Conservation (phyloP, 2,329 filamentous ascomycete species). For the Penicillium sp. region DNA sequence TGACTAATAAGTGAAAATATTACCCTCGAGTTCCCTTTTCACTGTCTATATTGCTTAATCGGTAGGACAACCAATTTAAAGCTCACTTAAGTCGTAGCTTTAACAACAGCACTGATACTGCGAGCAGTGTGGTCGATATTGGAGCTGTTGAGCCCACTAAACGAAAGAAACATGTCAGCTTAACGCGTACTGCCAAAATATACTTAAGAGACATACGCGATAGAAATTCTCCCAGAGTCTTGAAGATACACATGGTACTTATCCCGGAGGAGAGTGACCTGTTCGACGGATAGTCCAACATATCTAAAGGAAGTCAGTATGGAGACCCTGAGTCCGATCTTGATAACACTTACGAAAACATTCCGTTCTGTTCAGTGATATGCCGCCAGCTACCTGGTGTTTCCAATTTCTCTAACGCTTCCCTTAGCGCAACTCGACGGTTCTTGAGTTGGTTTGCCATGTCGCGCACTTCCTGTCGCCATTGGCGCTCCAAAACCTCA, state of each 20-base stretch:
- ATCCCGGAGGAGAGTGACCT: conserved; percentile 11
- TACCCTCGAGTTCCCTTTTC: neutral
- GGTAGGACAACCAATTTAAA: too few species aligned
- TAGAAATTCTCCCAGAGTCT: conserved; percentile 18
- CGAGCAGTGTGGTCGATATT: conserved; percentile 13
- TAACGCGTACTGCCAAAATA: neutral
- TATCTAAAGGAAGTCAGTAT: conserved; percentile 14
- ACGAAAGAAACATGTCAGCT: neutral
- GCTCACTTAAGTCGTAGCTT: conserved; percentile 1
- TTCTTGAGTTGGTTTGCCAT: conserved; percentile 12
- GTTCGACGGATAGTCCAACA: conserved; percentile 14
- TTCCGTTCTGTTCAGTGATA: conserved; percentile 18
- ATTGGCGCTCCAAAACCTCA: conserved; percentile 7
- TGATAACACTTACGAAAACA: conserved; percentile 17
- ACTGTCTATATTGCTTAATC: too few species aligned
- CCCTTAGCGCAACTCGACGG: conserved; percentile 6
- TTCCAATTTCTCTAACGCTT: conserved; percentile 10
- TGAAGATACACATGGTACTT: conserved; percentile 19
- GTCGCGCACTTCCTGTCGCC: conserved; percentile 12
- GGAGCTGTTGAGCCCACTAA: conserved; percentile 16
- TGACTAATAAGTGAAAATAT: neutral
- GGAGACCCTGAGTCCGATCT: neutral
- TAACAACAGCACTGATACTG: conserved; percentile 18
- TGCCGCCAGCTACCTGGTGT: conserved; percentile 18
- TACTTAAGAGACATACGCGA: conserved; percentile 8